These are phyloP conservation scores for Phytomonas sp. DNA, from an alignment of 208 protist species.

Conservation along the genomic window DNA sequence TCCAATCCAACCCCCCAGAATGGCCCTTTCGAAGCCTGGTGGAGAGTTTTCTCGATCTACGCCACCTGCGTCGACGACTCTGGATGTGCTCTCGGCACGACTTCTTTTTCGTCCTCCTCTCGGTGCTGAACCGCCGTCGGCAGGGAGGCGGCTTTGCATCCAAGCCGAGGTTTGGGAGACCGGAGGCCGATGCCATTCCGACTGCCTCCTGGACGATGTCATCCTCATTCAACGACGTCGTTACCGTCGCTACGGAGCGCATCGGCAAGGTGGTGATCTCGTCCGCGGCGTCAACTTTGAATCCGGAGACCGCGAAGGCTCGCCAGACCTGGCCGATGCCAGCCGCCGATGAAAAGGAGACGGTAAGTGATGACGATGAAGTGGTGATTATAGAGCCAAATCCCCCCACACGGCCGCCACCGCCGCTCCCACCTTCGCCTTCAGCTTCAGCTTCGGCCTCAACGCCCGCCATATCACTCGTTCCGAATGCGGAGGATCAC, in stretches of 20 bases:
- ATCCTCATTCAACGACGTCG: constrained; percentile 52
- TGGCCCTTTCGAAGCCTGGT: constrained; percentile 52
- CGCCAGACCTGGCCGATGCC: neutral
- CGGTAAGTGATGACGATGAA: constrained; percentile 23
- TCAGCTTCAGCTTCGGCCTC: neutral
- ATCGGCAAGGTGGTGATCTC: constrained; percentile 31
- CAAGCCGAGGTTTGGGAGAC: neutral
- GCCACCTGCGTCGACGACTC: constrained; percentile 47
- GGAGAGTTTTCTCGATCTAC: constrained; percentile 73
- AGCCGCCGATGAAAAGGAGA: constrained; percentile 11
- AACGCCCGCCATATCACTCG: constrained; percentile 14
- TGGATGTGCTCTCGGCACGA: constrained; percentile 31
- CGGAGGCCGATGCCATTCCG: constrained; percentile 14
- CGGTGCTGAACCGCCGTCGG: constrained; percentile 27
- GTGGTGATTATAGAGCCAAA: constrained; percentile 12
- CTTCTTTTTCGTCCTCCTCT: constrained; percentile 54
- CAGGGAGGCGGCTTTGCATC: constrained; percentile 11
- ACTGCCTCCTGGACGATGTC: constrained; percentile 80
- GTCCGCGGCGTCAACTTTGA: neutral
- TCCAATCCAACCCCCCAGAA: constrained; percentile 33
- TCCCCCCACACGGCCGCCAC: neutral
- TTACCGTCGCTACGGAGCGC: constrained; percentile 66
- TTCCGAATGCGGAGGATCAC: constrained; percentile 46
- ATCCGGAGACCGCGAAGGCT: neutral
- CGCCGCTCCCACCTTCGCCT: neutral